Percentiles rank a stretch among this genome's conserved stretches.
These are phyloP conservation scores for Rhizoclosmatium sp. DNA, from an alignment of 192 early-diverging fungal species.

Conservation along the genomic window DNA sequence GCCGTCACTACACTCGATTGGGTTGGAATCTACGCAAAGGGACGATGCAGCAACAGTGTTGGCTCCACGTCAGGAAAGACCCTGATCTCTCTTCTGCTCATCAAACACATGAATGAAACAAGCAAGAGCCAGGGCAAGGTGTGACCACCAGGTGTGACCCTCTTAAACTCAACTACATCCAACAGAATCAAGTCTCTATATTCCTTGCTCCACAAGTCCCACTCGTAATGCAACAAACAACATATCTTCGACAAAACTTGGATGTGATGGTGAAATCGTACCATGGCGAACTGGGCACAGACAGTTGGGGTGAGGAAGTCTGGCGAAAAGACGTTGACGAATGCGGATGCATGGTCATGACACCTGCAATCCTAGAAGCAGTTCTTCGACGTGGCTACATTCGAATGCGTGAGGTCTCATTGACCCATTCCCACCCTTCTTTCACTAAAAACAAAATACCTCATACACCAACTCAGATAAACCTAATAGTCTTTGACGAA, in stretches of 20 bases:
- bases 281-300: slow-evolving; percentile 73
- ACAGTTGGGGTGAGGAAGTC: slow-evolving; percentile 39
- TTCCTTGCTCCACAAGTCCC: slow-evolving; percentile 91
- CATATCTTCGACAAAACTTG: slow-evolving; percentile 77
- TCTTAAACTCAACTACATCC: not conserved
- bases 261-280: slow-evolving; percentile 65
- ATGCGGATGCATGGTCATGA: slow-evolving; percentile 84
- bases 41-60: not conserved
- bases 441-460: not conserved
- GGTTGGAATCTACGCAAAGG: not conserved
- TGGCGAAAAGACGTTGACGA: slow-evolving; percentile 69
- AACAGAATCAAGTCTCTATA: slow-evolving; percentile 41
- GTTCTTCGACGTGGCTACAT: slow-evolving; percentile 75
- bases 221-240: slow-evolving; percentile 85
- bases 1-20: slow-evolving; percentile 6
- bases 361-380: slow-evolving; percentile 85
- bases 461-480: slow-evolving; percentile 4
- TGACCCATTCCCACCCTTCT: not conserved
- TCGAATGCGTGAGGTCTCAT: slow-evolving; percentile 62
- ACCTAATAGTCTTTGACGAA: slow-evolving; percentile 92
- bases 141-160: not conserved
- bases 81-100: slow-evolving; percentile 86
- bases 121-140: not conserved
- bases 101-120: slow-evolving; percentile 67
- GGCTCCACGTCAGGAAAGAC: slow-evolving; percentile 78